Evolutionary conservation across 495 filamentous ascomycete species (phyloP).

Genomic region (Schizothecium vesticola): DNA sequence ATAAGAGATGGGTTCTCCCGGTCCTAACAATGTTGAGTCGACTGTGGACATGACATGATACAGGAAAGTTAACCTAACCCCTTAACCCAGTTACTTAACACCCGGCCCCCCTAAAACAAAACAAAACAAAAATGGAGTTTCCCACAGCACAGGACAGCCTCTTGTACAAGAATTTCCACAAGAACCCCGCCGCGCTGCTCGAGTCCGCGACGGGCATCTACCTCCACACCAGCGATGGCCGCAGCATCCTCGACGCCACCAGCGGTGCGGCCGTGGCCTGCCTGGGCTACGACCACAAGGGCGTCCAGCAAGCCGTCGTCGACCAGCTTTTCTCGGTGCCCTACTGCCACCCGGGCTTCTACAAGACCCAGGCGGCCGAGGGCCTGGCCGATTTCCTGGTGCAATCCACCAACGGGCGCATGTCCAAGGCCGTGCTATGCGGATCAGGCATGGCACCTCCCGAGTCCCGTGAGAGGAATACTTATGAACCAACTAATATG

Average conservation of each 20-base stretch:
- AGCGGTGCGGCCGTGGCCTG: constrained; percentile 46
- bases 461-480: too few species aligned
- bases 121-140: too few species aligned
- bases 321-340: constrained; percentile 27
- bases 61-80: too few species aligned
- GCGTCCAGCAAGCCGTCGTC: constrained; percentile 34
- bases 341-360: constrained; percentile 33
- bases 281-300: constrained; percentile 36
- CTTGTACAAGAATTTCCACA: constrained; percentile 4
- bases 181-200: constrained; percentile 1
- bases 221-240: constrained; percentile 46
- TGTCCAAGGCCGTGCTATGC: constrained; percentile 35
- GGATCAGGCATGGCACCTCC: too few species aligned
- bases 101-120: too few species aligned
- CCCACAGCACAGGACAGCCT: constrained; percentile 4
- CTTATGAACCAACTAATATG: too few species aligned
- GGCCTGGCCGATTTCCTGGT: constrained; percentile 32
- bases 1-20: too few species aligned
- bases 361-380: constrained; percentile 23
- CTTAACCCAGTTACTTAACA: too few species aligned
- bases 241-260: constrained; percentile 54
- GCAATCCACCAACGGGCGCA: constrained; percentile 30
- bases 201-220: constrained; percentile 20
- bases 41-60: too few species aligned
- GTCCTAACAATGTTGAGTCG: too few species aligned